A percentile compares a stretch with the other conserved stretches of the same genome.
These are phyloP conservation scores for Penicillium malachiteum DNA, from an alignment of 495 filamentous ascomycete genomes.

Conservation along the genomic window DNA sequence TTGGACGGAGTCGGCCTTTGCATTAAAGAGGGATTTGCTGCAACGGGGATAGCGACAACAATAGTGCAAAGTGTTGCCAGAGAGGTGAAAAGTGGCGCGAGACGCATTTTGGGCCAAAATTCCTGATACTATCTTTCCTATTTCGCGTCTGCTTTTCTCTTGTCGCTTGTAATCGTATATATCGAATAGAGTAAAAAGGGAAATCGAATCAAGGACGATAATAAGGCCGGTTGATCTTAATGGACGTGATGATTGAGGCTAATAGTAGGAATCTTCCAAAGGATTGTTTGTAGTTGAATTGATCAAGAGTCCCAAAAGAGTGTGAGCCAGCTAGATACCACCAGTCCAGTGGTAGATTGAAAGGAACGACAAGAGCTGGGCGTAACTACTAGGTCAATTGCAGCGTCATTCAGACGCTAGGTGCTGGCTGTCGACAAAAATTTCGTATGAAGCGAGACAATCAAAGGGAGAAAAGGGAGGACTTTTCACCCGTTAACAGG, in stretches of 20 bases:
- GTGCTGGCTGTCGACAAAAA: constrained; percentile 2
- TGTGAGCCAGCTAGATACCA: constrained; percentile 1
- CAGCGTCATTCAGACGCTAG: neutral
- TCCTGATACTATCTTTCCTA: too few species aligned
- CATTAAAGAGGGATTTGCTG: neutral
- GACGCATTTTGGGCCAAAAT: neutral
- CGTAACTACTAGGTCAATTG: constrained; percentile 10
- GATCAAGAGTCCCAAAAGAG: constrained; percentile 9
- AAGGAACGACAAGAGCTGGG: constrained; percentile 27
- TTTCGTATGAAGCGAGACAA: neutral
- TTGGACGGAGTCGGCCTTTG: too few species aligned
- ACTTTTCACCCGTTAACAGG: constrained; percentile 1
- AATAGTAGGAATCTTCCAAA: neutral
- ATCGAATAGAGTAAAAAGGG: neutral
- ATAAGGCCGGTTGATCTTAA: too few species aligned
- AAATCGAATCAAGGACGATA: neutral
- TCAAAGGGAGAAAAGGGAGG: neutral
- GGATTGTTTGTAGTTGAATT: neutral
- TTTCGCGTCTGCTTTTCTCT: neutral
- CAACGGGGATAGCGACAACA: constrained; percentile 1
- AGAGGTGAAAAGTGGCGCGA: neutral
- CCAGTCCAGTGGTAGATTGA: neutral
- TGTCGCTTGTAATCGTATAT: neutral
- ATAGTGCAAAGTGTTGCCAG: neutral
- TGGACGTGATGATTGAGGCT: neutral